These are phyloP conservation scores for Byssochlamys sp. DNA, from an alignment of 2,329 filamentous ascomycete genomes.

Conservation along the genomic window DNA sequence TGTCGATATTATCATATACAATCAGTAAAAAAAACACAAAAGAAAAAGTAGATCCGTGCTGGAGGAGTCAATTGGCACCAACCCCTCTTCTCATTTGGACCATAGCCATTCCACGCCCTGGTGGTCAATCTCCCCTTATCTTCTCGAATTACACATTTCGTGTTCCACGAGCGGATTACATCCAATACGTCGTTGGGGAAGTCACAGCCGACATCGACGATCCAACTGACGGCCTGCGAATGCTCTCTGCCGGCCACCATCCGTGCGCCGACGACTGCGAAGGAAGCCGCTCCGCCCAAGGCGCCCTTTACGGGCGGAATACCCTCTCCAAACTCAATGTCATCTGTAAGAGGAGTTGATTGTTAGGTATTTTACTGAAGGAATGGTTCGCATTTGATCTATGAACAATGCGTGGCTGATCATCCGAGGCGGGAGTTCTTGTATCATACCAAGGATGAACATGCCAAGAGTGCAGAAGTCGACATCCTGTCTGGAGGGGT, in stretches of 20 bases:
- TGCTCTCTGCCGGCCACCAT: constrained; percentile 64
- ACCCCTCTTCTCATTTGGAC: constrained; percentile 56
- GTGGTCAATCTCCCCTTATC: constrained; percentile 66
- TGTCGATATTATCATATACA: constrained; percentile 20
- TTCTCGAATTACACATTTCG: constrained; percentile 59
- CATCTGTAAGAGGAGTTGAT: constrained; percentile 49
- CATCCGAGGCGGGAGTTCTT: constrained; percentile 1
- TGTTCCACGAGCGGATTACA: constrained; percentile 65
- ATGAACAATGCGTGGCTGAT: constrained; percentile 6
- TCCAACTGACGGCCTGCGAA: constrained; percentile 70
- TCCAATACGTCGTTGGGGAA: constrained; percentile 61
- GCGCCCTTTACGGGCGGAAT: constrained; percentile 61
- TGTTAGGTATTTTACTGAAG: neutral
- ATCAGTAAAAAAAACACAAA: constrained; percentile 1
- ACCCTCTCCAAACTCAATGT: constrained; percentile 74
- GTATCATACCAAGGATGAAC: constrained; percentile 51
- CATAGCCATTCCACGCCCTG: constrained; percentile 85
- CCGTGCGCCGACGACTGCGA: constrained; percentile 76
- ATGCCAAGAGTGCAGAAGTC: constrained; percentile 54
- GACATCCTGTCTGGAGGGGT: constrained; percentile 19
- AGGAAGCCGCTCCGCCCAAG: constrained; percentile 81
- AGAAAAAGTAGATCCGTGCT: neutral
- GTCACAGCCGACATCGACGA: constrained; percentile 80
- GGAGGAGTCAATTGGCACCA: constrained; percentile 1
- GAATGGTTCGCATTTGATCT: neutral